Conservation (phyloP, 306 rosid species). For the Dryas octopetala region DNA sequence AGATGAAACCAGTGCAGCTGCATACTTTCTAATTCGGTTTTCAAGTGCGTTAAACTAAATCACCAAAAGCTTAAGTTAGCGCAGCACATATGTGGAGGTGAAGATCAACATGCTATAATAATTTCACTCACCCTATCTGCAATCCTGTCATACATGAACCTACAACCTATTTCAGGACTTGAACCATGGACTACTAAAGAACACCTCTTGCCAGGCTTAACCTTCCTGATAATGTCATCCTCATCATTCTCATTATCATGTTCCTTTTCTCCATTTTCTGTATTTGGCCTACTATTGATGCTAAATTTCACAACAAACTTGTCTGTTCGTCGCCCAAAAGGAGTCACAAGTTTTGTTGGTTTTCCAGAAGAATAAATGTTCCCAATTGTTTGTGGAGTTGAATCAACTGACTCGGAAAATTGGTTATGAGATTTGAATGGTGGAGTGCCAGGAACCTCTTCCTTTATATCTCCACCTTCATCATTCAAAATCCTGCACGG, state of each 20-base stretch:
- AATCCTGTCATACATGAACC: constrained; percentile 78
- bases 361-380: constrained; percentile 57
- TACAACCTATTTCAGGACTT: constrained; percentile 66
- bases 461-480: constrained; percentile 49
- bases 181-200: constrained; percentile 64
- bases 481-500: constrained; percentile 61
- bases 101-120: constrained; percentile 14
- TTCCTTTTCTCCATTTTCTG: constrained; percentile 40
- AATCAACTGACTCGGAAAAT: constrained; percentile 44
- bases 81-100: constrained; percentile 21
- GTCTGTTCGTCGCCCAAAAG: constrained; percentile 70
- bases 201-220: constrained; percentile 61
- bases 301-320: constrained; percentile 65
- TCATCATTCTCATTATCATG: constrained; percentile 45
- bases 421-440: constrained; percentile 34
- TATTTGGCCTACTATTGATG: constrained; percentile 44
- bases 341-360: constrained; percentile 55
- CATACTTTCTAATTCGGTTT: constrained; percentile 59
- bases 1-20: constrained; percentile 64
- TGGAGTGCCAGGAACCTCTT: constrained; percentile 62
- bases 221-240: constrained; percentile 63
- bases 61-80: constrained; percentile 32
- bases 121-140: constrained; percentile 72
- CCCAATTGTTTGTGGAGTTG: constrained; percentile 57
- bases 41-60: constrained; percentile 77